A percentile compares a stretch with the other conserved stretches of the same genome.
Conservation (phyloP, 1,139 yeast genomes). For the Lodderomyces theae region DNA sequence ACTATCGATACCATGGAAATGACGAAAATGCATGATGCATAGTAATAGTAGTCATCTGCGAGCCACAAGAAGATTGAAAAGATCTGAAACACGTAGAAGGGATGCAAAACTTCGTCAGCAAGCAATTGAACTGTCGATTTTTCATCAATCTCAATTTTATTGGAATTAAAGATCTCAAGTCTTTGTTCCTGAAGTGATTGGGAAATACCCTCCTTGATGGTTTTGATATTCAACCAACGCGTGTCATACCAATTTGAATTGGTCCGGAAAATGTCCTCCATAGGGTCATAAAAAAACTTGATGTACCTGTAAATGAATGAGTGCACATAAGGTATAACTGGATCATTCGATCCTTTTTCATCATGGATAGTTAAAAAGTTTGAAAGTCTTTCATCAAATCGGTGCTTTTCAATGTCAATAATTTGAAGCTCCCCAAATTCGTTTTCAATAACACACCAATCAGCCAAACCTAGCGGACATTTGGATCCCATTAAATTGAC, state of each 20-base stretch:
- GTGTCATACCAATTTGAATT: constrained; percentile 84
- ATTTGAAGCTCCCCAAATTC: constrained; percentile 84
- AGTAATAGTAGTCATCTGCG: constrained; percentile 86
- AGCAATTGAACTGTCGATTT: constrained; percentile 65
- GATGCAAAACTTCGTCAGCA: constrained; percentile 87
- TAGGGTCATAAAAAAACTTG: constrained; percentile 77
- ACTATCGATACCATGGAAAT: constrained; percentile 79
- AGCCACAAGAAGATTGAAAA: constrained; percentile 91
- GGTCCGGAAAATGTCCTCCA: constrained; percentile 80
- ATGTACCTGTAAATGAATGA: constrained; percentile 80
- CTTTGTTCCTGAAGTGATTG: constrained; percentile 70
- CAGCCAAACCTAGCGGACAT: constrained; percentile 74
- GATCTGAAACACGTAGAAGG: constrained; percentile 90
- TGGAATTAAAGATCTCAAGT: constrained; percentile 68
- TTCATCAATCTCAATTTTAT: constrained; percentile 72
- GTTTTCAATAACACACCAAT: constrained; percentile 92
- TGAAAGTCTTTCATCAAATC: constrained; percentile 71
- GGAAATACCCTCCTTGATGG: constrained; percentile 68
- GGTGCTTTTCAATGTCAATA: constrained; percentile 50
- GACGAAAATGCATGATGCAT: constrained; percentile 86
- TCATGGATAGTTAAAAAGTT: constrained; percentile 49
- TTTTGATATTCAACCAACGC: constrained; percentile 63
- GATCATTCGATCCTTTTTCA: constrained; percentile 39
- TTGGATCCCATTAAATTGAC: constrained; percentile 65
- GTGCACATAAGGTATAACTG: constrained; percentile 66